Conservation (phyloP, 139 green algal species). For the Zygnema cylindricum region DNA sequence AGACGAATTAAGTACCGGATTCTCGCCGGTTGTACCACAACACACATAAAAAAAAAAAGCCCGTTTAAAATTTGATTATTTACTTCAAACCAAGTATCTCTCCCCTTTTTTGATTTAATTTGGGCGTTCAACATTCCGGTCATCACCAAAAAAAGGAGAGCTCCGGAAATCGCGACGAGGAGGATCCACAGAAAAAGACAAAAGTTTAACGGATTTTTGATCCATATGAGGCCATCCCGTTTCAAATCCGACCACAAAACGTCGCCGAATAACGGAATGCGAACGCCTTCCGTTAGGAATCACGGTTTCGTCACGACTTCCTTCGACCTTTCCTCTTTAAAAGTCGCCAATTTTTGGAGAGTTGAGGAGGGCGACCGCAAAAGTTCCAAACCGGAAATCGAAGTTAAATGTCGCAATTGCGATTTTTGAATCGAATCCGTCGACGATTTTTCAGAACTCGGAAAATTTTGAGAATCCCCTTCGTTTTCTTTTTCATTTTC, state of each 20-base stretch:
- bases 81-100: slow-evolving; percentile 47
- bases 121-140: slow-evolving; percentile 40
- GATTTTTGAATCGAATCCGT: not conserved
- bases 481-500: no score
- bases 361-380: not conserved
- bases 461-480: no score
- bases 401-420: not conserved
- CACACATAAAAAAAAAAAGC: slow-evolving; percentile 50
- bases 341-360: not conserved
- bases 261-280: slow-evolving; percentile 5
- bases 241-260: slow-evolving; percentile 10
- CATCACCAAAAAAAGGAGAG: slow-evolving; percentile 44
- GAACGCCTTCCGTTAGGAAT: not conserved
- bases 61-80: slow-evolving; percentile 42
- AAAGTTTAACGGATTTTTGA: slow-evolving; percentile 24
- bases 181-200: slow-evolving; percentile 18
- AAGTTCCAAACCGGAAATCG: not conserved
- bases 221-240: not conserved
- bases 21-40: slow-evolving; percentile 40
- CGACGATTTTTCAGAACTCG: no score
- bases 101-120: slow-evolving; percentile 11
- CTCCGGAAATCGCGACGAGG: not conserved
- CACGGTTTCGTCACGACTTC: not conserved
- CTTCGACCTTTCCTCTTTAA: not conserved
- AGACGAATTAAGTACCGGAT: slow-evolving; percentile 12